Evolutionary conservation across 305 asterid species (phyloP).

Genomic region (Rubia peregrina): DNA sequence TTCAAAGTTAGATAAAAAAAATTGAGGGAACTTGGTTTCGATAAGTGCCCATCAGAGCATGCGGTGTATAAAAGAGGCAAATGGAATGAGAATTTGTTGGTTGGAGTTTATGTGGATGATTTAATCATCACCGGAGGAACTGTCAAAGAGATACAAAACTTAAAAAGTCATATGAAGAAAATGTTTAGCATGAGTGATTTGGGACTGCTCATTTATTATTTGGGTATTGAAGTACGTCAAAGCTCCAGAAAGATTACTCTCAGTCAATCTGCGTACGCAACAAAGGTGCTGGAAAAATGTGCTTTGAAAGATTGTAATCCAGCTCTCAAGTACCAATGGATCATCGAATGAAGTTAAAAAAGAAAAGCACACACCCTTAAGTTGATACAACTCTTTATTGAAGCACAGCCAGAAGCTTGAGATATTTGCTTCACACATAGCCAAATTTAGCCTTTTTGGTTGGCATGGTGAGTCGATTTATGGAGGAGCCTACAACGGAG

Average conservation of each 20-base stretch:
- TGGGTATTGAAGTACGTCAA: no score
- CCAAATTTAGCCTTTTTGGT: neutral
- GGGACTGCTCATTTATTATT: no score
- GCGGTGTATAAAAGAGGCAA: no score
- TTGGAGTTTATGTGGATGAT: neutral
- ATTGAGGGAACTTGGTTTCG: neutral
- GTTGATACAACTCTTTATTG: neutral
- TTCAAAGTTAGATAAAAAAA: neutral
- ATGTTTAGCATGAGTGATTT: neutral
- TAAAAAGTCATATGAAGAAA: neutral
- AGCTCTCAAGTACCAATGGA: neutral
- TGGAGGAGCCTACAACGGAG: neutral
- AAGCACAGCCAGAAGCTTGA: neutral
- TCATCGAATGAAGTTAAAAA: neutral
- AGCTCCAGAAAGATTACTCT: neutral
- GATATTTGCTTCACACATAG: neutral
- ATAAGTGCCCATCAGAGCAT: no score
- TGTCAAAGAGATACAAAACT: neutral
- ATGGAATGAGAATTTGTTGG: neutral
- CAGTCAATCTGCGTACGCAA: neutral
- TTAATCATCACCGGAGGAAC: neutral
- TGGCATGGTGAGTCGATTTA: neutral
- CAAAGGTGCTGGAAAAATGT: neutral
- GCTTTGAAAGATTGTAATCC: neutral
- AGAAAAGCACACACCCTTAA: neutral